Evolutionary conservation across 495 filamentous ascomycete species (phyloP).

Genomic region (Xylaria venustula): DNA sequence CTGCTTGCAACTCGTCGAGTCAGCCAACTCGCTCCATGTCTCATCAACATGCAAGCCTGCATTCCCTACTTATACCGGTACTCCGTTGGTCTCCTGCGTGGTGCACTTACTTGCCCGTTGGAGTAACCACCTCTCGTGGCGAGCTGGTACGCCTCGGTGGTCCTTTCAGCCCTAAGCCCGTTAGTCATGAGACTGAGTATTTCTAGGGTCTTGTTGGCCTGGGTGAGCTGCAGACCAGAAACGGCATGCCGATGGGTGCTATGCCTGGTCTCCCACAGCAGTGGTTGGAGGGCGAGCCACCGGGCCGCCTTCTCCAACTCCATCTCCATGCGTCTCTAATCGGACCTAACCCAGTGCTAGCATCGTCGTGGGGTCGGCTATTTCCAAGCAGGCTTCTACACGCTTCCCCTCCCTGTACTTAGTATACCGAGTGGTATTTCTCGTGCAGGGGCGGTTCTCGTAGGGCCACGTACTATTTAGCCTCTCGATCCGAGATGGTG

Average conservation of each 20-base stretch:
- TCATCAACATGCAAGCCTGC: background rate
- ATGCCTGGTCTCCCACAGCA: too few relatives aligned
- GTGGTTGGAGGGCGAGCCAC: background rate
- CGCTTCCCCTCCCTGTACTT: background rate
- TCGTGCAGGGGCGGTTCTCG: background rate
- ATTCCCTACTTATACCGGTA: background rate
- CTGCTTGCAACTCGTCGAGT: background rate
- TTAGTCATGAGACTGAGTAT: background rate
- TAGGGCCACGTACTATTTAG: conserved; percentile 1
- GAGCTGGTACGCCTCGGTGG: background rate
- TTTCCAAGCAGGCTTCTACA: background rate
- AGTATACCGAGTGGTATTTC: background rate
- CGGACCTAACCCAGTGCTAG: conserved; percentile 16
- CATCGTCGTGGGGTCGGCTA: conserved; percentile 1
- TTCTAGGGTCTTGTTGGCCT: background rate
- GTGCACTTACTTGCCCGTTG: too few relatives aligned
- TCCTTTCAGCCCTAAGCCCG: background rate
- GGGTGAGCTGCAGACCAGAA: background rate
- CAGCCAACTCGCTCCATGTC: background rate
- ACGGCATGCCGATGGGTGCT: background rate
- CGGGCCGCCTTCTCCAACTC: conserved; percentile 10
- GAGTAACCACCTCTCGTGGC: background rate
- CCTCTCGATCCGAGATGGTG: conserved; percentile 6
- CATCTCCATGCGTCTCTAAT: conserved; percentile 13
- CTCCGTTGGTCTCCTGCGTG: too few relatives aligned